A percentile compares a stretch with the other conserved stretches of the same genome.
Conservation (phyloP, 225 moss, liverwort and hornwort species). For the Pseudisothecium myosuroides region DNA sequence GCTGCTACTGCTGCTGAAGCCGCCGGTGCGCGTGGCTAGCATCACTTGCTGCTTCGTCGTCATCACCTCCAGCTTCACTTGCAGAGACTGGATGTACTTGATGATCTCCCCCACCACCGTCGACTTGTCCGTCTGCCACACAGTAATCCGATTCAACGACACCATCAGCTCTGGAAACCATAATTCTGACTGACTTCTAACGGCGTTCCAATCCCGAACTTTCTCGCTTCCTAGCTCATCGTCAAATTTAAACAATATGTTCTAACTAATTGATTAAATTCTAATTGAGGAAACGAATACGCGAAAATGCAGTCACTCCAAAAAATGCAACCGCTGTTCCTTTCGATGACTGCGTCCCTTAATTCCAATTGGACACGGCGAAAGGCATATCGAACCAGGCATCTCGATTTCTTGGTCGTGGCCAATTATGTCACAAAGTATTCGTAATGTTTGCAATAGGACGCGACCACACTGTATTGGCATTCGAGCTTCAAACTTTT, state of each 20-base stretch:
- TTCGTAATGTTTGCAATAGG: neutral
- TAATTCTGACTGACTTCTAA: too few relatives aligned
- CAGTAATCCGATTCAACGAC: neutral
- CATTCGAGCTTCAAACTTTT: neutral
- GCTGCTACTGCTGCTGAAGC: neutral
- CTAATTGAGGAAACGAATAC: neutral
- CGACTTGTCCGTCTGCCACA: slow-evolving; percentile 82
- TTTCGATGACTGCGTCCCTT: neutral
- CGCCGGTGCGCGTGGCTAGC: slow-evolving; percentile 3
- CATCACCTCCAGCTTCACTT: slow-evolving; percentile 69
- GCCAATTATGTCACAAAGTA: neutral
- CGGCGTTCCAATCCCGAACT: too few relatives aligned
- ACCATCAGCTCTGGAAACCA: neutral
- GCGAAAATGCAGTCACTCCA: neutral
- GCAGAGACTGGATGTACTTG: slow-evolving; percentile 85
- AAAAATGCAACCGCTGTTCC: neutral
- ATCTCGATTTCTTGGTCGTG: neutral
- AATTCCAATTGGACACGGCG: neutral
- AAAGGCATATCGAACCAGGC: neutral
- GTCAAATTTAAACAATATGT: neutral
- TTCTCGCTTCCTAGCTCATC: neutral
- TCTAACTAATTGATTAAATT: neutral
- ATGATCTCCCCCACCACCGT: slow-evolving; percentile 94
- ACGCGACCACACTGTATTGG: neutral
- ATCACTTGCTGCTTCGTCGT: slow-evolving; percentile 60